phyloP scores from a whole-genome alignment of 179 eudicot genomes.

The Patellifolia procumbens region DNA sequence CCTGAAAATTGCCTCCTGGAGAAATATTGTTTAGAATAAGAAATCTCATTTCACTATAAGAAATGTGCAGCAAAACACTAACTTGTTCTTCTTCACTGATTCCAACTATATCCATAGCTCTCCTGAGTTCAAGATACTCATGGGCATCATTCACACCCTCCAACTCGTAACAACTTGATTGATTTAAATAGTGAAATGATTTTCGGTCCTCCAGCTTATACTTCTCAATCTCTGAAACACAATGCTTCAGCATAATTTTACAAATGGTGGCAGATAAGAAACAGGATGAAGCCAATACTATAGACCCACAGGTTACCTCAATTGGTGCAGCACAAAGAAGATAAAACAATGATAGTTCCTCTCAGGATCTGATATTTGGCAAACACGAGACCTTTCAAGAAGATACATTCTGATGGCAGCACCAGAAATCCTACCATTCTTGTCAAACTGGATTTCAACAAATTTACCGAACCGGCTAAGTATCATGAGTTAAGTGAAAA shows the following conservation, averaged over 20 bases:
- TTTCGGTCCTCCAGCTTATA: constrained; percentile 43
- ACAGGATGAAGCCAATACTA: constrained; percentile 4
- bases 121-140: constrained; percentile 43
- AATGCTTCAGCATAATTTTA: constrained; percentile 13
- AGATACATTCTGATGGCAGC: constrained; percentile 54
- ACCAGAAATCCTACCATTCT: constrained; percentile 52
- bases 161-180: constrained; percentile 46
- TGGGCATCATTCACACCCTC: constrained; percentile 43
- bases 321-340: constrained; percentile 47
- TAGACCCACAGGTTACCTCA: constrained; percentile 31
- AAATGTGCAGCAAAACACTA: constrained; percentile 21
- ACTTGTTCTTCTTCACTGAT: constrained; percentile 49
- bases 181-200: constrained; percentile 47
- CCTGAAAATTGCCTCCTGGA: constrained; percentile 50
- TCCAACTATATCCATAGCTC: constrained; percentile 57
- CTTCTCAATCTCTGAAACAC: constrained; percentile 40
- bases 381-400: constrained; percentile 51
- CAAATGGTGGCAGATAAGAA: constrained; percentile 8
- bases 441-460: constrained; percentile 56
- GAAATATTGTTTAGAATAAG: constrained; percentile 15
- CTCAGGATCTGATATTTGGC: constrained; percentile 53
- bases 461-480: constrained; percentile 53
- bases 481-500: constrained; percentile 25
- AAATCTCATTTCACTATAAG: not conserved
- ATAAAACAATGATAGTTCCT: constrained; percentile 51